phyloP scores from a whole-genome alignment of 768 basidiomycete species.

The Leucocoprinus birnbaumii region DNA sequence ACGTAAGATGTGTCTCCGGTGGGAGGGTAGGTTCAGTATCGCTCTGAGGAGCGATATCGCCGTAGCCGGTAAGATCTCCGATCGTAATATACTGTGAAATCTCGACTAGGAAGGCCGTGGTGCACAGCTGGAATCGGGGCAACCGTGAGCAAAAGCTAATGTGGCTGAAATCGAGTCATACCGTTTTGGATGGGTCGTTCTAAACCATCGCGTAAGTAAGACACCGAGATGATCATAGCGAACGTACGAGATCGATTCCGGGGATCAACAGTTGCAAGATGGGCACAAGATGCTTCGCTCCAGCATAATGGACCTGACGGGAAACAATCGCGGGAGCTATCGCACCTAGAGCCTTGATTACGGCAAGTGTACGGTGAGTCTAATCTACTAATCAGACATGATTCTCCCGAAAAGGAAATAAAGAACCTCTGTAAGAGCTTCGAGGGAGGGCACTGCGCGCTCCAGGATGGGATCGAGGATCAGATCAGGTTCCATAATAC shows the following conservation, averaged over 20 bases:
- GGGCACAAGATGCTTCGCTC: slow-evolving; percentile 78
- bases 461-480: slow-evolving; percentile 81
- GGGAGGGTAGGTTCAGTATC: slow-evolving; percentile 34
- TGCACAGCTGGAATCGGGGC: slow-evolving; percentile 51
- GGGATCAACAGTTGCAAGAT: slow-evolving; percentile 81
- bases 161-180: slow-evolving; percentile 26
- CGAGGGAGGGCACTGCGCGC: slow-evolving; percentile 82
- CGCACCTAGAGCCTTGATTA: slow-evolving; percentile 82
- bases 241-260: slow-evolving; percentile 78
- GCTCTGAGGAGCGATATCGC: slow-evolving; percentile 24
- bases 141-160: not conserved
- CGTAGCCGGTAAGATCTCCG: slow-evolving; percentile 51
- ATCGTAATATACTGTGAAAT: slow-evolving; percentile 75
- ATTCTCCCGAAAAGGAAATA: not conserved
- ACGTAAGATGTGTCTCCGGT: slow-evolving; percentile 20
- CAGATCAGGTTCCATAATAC: slow-evolving; percentile 81
- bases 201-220: slow-evolving; percentile 21
- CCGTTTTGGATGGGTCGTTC: slow-evolving; percentile 82
- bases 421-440: slow-evolving; percentile 79
- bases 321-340: slow-evolving; percentile 81
- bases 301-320: slow-evolving; percentile 73
- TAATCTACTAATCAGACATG: slow-evolving; percentile 22
- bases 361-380: slow-evolving; percentile 83
- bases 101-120: slow-evolving; percentile 71
- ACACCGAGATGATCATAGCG: not conserved